Percentiles rank a stretch among this genome's conserved stretches.
Evolutionary conservation across 1,284 basidiomycete species (phyloP).

Genomic region (Kwoniella shivajii): DNA sequence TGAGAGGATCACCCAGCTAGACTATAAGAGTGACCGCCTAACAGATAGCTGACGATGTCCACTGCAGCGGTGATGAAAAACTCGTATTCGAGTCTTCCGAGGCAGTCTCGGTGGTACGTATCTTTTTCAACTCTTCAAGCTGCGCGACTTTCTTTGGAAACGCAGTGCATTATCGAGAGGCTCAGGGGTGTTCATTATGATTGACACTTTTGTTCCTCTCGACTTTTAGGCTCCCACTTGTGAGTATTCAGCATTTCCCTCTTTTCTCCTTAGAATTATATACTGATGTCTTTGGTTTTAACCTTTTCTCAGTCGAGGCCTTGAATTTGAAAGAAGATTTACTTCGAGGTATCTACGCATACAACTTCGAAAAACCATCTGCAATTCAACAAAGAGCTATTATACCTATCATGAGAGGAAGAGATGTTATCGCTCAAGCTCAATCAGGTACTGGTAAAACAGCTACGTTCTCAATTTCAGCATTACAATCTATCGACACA

Average conservation of each 20-base stretch:
- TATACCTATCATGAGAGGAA: conserved; percentile 88
- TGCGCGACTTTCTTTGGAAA: conserved; percentile 15
- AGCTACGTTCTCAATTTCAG: conserved; percentile 93
- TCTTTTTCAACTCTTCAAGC: conserved; percentile 8
- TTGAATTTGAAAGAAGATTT: conserved; percentile 94
- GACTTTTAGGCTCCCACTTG: conserved; percentile 55
- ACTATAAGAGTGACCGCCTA: background rate
- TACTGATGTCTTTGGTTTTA: conserved; percentile 12
- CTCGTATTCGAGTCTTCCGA: conserved; percentile 98
- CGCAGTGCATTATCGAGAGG: conserved; percentile 47
- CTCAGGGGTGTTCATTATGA: conserved; percentile 50
- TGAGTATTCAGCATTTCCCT: conserved; percentile 30
- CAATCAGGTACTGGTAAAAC: conserved; percentile 99
- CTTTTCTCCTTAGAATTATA: background rate
- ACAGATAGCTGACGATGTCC: background rate
- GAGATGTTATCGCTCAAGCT: conserved; percentile 97
- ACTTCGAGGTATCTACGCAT: conserved; percentile 95
- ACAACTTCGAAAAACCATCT: conserved; percentile 99
- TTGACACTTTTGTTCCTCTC: conserved; percentile 53
- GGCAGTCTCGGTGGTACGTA: conserved; percentile 70
- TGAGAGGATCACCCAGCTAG: background rate
- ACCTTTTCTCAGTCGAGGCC: conserved; percentile 78
- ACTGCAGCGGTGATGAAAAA: conserved; percentile 62
- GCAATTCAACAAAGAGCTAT: conserved; percentile 99
- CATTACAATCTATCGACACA: conserved; percentile 92